phyloP scores from a whole-genome alignment of 495 filamentous ascomycete species.

The Annulohypoxylon stygium region DNA sequence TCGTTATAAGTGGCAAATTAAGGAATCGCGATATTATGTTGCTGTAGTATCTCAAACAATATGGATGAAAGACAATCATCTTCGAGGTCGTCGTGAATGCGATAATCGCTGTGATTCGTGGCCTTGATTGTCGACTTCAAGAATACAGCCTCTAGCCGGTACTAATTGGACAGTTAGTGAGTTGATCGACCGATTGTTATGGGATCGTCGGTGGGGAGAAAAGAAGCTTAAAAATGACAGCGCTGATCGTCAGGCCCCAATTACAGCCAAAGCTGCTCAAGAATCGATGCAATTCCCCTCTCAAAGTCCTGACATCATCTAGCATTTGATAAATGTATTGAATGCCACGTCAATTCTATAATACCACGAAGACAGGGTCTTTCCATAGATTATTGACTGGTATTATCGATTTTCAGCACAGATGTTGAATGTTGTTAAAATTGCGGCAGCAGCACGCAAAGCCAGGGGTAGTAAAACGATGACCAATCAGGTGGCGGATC shows the following conservation, averaged over 20 bases:
- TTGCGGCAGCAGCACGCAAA: conserved; percentile 32
- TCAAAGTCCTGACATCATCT: conserved; percentile 20
- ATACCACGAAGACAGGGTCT: not conserved
- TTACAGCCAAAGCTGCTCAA: not conserved
- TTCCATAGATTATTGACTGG: not conserved
- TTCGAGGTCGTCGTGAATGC: conserved; percentile 3
- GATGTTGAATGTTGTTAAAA: conserved; percentile 29
- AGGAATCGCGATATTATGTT: conserved; percentile 6
- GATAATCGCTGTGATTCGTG: not conserved
- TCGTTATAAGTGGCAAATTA: conserved; percentile 38
- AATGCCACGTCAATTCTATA: conserved; percentile 16
- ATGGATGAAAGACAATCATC: conserved; percentile 30
- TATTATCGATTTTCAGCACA: conserved; percentile 14
- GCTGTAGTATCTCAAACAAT: conserved; percentile 20
- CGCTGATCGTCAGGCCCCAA: conserved; percentile 39
- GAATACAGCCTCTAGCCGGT: not conserved
- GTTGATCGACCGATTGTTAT: conserved; percentile 19
- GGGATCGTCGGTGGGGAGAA: conserved; percentile 24
- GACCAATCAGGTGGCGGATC: conserved; percentile 23
- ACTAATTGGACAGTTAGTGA: conserved; percentile 1
- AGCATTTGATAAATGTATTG: conserved; percentile 22
- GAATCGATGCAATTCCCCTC: not conserved
- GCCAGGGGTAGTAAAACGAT: conserved; percentile 17
- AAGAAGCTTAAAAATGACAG: conserved; percentile 41
- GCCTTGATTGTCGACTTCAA: not conserved